Evolutionary conservation across 257 asterid genomes (phyloP).

Genomic region (Forsythia viridissima): DNA sequence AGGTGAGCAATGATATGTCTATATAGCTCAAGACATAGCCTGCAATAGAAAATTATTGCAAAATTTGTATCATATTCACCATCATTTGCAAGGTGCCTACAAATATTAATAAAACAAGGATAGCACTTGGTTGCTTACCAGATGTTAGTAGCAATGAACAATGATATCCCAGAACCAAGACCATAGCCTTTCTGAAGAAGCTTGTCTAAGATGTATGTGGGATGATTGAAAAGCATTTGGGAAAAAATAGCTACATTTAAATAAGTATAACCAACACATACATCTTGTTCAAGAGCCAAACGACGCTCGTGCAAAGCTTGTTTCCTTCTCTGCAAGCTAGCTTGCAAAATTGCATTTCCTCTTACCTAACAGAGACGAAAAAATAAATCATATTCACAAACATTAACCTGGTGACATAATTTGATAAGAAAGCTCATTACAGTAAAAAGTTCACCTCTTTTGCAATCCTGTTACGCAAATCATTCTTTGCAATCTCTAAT

Average conservation of each 20-base stretch:
- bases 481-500: conserved; percentile 86
- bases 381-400: conserved; percentile 20
- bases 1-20: too few relatives aligned
- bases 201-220: neutral
- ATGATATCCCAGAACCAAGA: too few relatives aligned
- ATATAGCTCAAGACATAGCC: too few relatives aligned
- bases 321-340: conserved; percentile 94
- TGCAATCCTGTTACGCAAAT: conserved; percentile 84
- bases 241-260: neutral
- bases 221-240: neutral
- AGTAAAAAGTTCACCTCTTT: conserved; percentile 62
- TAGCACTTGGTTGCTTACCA: too few relatives aligned
- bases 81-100: too few relatives aligned
- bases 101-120: too few relatives aligned
- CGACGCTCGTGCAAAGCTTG: conserved; percentile 95
- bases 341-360: conserved; percentile 92
- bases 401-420: conserved; percentile 1
- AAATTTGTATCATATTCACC: too few relatives aligned
- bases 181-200: too few relatives aligned
- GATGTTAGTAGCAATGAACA: too few relatives aligned
- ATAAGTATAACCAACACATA: conserved; percentile 27
- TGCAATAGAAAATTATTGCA: too few relatives aligned
- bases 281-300: conserved; percentile 96
- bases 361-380: conserved; percentile 60
- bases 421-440: neutral